These are phyloP conservation scores for Climacium dendroides DNA, from an alignment of 225 moss, liverwort and hornwort genomes.

Conservation along the genomic window DNA sequence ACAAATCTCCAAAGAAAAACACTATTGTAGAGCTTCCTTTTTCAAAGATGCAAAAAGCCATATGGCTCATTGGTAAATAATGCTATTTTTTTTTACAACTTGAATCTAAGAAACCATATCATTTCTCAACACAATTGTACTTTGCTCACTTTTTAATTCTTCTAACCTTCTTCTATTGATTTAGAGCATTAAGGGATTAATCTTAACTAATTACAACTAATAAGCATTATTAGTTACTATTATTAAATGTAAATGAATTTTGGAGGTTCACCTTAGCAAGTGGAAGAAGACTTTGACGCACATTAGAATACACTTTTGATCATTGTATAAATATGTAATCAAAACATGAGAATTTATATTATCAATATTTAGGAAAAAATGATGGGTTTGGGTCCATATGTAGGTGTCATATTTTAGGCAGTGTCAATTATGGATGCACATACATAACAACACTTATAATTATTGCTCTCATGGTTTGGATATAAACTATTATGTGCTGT, in stretches of 20 bases:
- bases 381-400: not conserved
- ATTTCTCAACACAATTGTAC: not conserved
- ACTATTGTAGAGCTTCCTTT: too few species aligned
- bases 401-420: not conserved
- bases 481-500: too few species aligned
- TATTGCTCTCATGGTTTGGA: not conserved
- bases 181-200: not conserved
- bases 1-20: too few species aligned
- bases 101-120: not conserved
- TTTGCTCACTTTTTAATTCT: not conserved
- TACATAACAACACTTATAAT: too few species aligned
- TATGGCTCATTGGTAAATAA: too few species aligned
- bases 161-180: not conserved
- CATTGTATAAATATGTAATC: not conserved
- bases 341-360: not conserved
- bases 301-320: not conserved
- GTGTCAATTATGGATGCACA: too few species aligned
- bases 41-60: too few species aligned
- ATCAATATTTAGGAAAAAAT: not conserved
- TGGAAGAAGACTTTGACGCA: not conserved
- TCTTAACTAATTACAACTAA: not conserved
- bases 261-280: not conserved
- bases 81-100: too few species aligned
- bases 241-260: not conserved
- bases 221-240: not conserved